A percentile compares a stretch with the other conserved stretches of the same genome.
Evolutionary conservation across 1,139 yeast species (phyloP).

Genomic region (Pichia sp.): DNA sequence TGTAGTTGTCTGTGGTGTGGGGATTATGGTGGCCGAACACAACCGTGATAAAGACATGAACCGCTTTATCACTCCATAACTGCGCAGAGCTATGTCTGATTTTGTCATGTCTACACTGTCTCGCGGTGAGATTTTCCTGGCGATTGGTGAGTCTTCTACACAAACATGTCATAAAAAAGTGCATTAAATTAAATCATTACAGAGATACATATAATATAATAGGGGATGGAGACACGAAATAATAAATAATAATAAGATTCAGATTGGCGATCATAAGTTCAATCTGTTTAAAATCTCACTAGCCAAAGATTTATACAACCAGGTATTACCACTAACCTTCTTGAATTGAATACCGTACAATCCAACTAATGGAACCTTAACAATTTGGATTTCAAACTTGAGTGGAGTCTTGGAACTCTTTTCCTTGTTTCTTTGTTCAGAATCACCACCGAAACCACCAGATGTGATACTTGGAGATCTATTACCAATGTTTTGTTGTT

Average conservation of each 20-base stretch:
- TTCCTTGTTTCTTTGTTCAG: constrained; percentile 9
- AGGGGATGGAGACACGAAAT: too few relatives aligned
- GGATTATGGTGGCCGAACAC: too few relatives aligned
- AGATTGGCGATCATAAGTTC: constrained; percentile 59
- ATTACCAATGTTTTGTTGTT: constrained; percentile 38
- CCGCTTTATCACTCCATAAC: too few relatives aligned
- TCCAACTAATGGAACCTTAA: constrained; percentile 88
- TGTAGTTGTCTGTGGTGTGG: constrained; percentile 7
- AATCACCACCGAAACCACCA: constrained; percentile 12
- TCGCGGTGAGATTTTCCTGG: too few relatives aligned
- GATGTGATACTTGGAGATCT: constrained; percentile 20
- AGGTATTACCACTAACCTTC: constrained; percentile 89
- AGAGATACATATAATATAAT: neutral
- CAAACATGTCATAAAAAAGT: too few relatives aligned
- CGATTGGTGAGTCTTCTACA: too few relatives aligned
- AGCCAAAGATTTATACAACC: constrained; percentile 95
- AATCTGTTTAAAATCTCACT: constrained; percentile 79
- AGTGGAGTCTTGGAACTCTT: constrained; percentile 49
- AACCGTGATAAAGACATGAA: too few relatives aligned
- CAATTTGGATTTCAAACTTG: constrained; percentile 89
- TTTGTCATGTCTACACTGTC: too few relatives aligned
- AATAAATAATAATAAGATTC: too few relatives aligned
- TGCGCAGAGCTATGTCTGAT: too few relatives aligned
- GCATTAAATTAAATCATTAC: constrained; percentile 2
- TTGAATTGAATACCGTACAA: constrained; percentile 94